These are phyloP conservation scores for Russula brevipes DNA, from an alignment of 768 basidiomycete genomes.

Conservation along the genomic window DNA sequence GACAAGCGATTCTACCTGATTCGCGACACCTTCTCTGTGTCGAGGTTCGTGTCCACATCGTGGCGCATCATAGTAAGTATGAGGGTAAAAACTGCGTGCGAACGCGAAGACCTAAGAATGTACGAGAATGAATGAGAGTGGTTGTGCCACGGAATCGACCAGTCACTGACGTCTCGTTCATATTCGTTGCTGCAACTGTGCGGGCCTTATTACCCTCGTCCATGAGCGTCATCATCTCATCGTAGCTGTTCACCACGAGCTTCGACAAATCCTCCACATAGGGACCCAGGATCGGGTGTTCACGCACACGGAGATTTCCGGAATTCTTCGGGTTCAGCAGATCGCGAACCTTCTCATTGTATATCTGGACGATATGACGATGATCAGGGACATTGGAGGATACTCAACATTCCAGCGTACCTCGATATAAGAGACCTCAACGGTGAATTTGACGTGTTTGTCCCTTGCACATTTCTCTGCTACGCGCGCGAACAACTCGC, in stretches of 20 bases:
- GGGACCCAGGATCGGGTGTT: slow-evolving; percentile 94
- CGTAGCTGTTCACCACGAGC: slow-evolving; percentile 83
- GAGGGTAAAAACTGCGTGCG: slow-evolving; percentile 97
- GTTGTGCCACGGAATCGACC: not conserved
- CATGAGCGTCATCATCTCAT: slow-evolving; percentile 99
- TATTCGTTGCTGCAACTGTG: slow-evolving; percentile 97
- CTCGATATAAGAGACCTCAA: slow-evolving; percentile 99
- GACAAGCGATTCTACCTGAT: slow-evolving; percentile 57
- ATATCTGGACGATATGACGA: slow-evolving; percentile 52
- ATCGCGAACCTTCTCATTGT: slow-evolving; percentile 97
- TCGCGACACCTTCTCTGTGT: slow-evolving; percentile 98
- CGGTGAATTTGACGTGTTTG: slow-evolving; percentile 71
- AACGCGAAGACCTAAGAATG: slow-evolving; percentile 74
- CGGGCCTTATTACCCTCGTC: slow-evolving; percentile 99
- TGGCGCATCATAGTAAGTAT: slow-evolving; percentile 88
- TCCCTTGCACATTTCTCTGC: slow-evolving; percentile 56
- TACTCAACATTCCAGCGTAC: slow-evolving; percentile 35
- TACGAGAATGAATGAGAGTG: not conserved
- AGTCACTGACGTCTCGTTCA: slow-evolving; percentile 84
- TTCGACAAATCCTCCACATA: slow-evolving; percentile 98
- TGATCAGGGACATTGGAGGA: not conserved
- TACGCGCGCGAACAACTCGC: slow-evolving; percentile 85
- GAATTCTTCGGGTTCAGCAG: slow-evolving; percentile 96
- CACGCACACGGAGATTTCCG: slow-evolving; percentile 92
- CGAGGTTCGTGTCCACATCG: slow-evolving; percentile 78